Base-by-base conservation (phyloP, 2,329 filamentous ascomycete species). In the Cladosporium colombiae region DNA sequence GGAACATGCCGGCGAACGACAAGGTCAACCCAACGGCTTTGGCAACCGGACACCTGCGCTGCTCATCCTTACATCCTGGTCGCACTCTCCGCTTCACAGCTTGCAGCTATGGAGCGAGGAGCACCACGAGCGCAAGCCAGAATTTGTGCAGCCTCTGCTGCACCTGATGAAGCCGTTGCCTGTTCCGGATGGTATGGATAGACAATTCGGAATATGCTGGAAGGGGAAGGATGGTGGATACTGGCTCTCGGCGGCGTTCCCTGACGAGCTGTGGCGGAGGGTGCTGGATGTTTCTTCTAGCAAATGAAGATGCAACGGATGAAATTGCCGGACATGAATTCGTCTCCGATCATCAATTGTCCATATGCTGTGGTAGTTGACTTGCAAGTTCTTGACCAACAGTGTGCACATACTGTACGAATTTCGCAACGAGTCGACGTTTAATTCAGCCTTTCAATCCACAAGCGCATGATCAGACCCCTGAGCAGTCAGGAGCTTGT, bases 181-280 rank as follows among this genome's bases (percentile, higher is more conserved):
- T 13, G 29, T 61, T 16, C 58, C 58, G 18, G 40, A 33, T 2
- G 58, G 44, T 8, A 23, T 33, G n/a, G 58, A 50, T 13, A 44
- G 58, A 18, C 44, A 61, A 10, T 35, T 31, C n/a, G 44, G 40
- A 10, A 61, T 61, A 4, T 50, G 44, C 18, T 61, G 58, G 58
- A 31, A 21, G 23, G 58, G 58, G 0, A 61, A 35, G 27, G 6
- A 50, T 23, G 58, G 58, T 33, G 58, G 58, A 61, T 61, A 61
- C 13, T 61, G 58, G 58, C 23, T 61, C 16, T 50, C 58, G 29
- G 58, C 58, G n/a, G 49, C 46, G 25, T 49, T 61, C 10, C 44
- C 49, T 2, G 40, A 35, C 14, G 44, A 37, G 14, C 23, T 61
- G 46, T 61, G 58, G 58, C 25, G 31, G 11, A 35, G 44, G 4